Base-by-base conservation (phyloP, 2,329 filamentous ascomycete genomes). In the Curvularia lunata region DNA sequence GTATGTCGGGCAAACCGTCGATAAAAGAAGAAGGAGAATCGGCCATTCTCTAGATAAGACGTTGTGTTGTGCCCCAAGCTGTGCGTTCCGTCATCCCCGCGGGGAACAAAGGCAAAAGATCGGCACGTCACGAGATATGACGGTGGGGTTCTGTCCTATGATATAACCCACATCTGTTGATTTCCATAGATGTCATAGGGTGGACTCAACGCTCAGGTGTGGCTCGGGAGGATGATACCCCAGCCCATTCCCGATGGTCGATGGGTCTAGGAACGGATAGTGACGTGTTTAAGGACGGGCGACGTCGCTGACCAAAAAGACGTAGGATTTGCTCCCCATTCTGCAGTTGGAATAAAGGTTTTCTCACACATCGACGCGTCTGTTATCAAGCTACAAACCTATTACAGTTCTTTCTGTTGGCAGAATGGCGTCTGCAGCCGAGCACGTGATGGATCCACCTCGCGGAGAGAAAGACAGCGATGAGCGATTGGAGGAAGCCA, bases 381-480 rank as follows among this genome's bases (percentile, higher is more conserved):
- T 9, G 18, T 25, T 37, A 9, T 23, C 32, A n/a, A 4, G 19
- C 18, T 10, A 34, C 23, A n/a, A 18, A 25, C 34, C 6, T 13
- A 30, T 16, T 18, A 9, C 10, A n/a, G 30, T 32, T 1, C 19
- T 27, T 30, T 12, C 34, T 13, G 9, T 16, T 9, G 5, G 23
- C 32, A 54, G 21, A 3, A 73, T 71, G 70, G 68, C 65, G 23
- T 61, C 65, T 6, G 65, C 66, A 54, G 41, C 54, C 28, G 69
- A 71, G 50, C 52, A 62, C 25, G 55, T 63, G 21, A 59, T 61
- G 40, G 65, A 67, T n/a, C 58, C 58, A 28, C 48, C 57, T 5
- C 32, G 13, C 4, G 62, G 60, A 19, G 70, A 73, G 21, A 67
- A 68, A 42, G 69, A 64, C 45, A 61, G 69, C 18, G 63, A 48